phyloP scores from a whole-genome alignment of 2,329 filamentous ascomycete species.

The Beauveria rudraprayagi region DNA sequence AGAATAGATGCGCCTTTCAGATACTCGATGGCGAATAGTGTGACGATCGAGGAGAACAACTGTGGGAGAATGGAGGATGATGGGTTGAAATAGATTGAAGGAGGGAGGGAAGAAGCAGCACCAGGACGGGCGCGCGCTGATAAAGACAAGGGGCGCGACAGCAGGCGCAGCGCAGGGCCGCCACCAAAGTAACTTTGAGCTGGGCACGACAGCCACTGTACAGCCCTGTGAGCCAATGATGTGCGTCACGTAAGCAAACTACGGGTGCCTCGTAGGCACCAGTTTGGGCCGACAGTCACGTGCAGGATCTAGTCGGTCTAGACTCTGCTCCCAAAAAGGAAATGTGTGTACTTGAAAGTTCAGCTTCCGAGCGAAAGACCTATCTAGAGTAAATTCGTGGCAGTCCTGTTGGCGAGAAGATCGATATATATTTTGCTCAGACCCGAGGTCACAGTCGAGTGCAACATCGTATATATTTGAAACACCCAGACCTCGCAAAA shows the following conservation, averaged over 20 bases:
- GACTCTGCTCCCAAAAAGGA: not conserved
- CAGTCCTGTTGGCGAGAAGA: too few relatives aligned
- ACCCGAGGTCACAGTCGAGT: not conserved
- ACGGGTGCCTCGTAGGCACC: not conserved
- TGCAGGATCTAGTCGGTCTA: not conserved
- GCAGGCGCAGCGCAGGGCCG: not conserved
- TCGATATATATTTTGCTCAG: not conserved
- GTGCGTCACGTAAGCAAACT: slow-evolving; percentile 5
- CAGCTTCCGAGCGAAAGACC: not conserved
- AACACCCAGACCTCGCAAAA: not conserved
- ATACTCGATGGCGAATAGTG: not conserved
- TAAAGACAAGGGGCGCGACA: not conserved
- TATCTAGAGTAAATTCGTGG: too few relatives aligned
- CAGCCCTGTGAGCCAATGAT: not conserved
- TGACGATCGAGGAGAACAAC: not conserved
- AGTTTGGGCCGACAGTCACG: not conserved
- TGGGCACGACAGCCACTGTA: not conserved
- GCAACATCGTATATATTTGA: not conserved
- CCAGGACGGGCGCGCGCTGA: slow-evolving; percentile 11
- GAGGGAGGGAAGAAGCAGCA: slow-evolving; percentile 8
- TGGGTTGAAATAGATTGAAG: slow-evolving; percentile 12
- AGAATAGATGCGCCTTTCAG: not conserved
- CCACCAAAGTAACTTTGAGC: not conserved
- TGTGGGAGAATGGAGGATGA: not conserved
- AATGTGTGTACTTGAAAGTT: not conserved